Percentiles rank a stretch among this genome's conserved stretches.
Evolutionary conservation across 2,329 filamentous ascomycete genomes (phyloP).

Genomic region (Colletotrichum sp.): DNA sequence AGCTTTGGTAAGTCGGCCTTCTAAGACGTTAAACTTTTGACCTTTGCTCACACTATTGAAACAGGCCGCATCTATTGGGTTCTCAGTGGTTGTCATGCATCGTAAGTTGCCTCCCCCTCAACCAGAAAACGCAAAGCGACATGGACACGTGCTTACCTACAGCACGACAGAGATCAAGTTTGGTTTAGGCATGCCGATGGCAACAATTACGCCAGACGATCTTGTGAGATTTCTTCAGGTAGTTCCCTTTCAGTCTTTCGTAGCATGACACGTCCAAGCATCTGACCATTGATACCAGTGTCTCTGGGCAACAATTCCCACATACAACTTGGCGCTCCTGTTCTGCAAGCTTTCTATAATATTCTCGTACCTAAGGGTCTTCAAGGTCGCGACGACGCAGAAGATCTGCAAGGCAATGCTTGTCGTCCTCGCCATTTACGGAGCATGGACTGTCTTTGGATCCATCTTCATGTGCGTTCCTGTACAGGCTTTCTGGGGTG

Average conservation of each 20-base stretch:
- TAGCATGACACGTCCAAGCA: background rate
- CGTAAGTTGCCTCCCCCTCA: background rate
- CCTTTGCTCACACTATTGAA: background rate
- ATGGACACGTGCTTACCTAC: background rate
- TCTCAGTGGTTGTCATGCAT: background rate
- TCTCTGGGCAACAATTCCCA: background rate
- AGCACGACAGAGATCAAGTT: background rate
- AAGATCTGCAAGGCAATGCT: background rate
- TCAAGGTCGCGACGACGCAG: background rate
- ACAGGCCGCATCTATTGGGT: background rate
- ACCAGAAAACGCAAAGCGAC: background rate
- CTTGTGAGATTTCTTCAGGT: background rate
- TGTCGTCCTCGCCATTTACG: slow-evolving; percentile 26
- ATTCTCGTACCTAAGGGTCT: background rate
- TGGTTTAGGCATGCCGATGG: background rate
- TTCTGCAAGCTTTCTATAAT: background rate
- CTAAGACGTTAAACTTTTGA: background rate
- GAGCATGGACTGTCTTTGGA: slow-evolving; percentile 28
- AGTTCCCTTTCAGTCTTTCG: background rate
- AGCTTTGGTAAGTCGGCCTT: slow-evolving; percentile 9
- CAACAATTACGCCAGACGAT: background rate
- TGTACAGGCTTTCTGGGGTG: slow-evolving; percentile 25
- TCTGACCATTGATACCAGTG: background rate
- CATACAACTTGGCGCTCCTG: background rate
- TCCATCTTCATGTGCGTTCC: slow-evolving; percentile 30